Evolutionary conservation across 164 flowering plant genomes (phyloP), one percentile per base, ranked within the genome.

Genomic region (Chimonanthus praecox): DNA sequence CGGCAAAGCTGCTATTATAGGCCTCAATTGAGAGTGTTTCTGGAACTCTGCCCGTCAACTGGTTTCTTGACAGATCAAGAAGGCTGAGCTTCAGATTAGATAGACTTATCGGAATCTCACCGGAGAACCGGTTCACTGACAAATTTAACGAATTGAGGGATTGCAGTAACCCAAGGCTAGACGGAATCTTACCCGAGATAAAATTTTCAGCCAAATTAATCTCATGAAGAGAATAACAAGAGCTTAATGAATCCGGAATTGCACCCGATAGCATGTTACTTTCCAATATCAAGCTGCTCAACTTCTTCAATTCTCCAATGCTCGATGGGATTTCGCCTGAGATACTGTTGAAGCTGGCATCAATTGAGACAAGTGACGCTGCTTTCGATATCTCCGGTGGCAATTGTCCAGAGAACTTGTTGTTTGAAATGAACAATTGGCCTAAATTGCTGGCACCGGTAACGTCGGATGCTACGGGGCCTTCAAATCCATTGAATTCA

Each of bases 31-130:
- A 78, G 5, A 90, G 84, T 58, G 90, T 49, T 1, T 75, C 76
- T 3, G 95, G 97, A n/a, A 94, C 80, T 0, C 10, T 79, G 7
- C 97, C 97, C 0, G 80, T 73, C 58, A 94, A 72, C 6, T 49
- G 46, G 75, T 94, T 94, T 76, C 83, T n/a, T 9, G 97, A 89
- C 0, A 94, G 79, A 72, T 94, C 97, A 9, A 94, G 87, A 16
- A 87, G 80, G 77, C 89, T 92, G 4, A 94, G 84, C 62, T 73
- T 84, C 45, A 88, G 71, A 43, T 86, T 80, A 0, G 94, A 83
- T 49, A 92, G 73, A 58, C 82, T 85, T 7, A 48, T 64, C 48
- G 97, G 96, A 70, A 94, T 90, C 21, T 69, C 21, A 0, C 96
- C 97, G 3, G 89, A 82, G 18, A 94, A 86, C 33, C 82, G 5